These are phyloP conservation scores for Akanthomyces muscarius DNA, from an alignment of 2,329 filamentous ascomycete species.

Conservation along the genomic window DNA sequence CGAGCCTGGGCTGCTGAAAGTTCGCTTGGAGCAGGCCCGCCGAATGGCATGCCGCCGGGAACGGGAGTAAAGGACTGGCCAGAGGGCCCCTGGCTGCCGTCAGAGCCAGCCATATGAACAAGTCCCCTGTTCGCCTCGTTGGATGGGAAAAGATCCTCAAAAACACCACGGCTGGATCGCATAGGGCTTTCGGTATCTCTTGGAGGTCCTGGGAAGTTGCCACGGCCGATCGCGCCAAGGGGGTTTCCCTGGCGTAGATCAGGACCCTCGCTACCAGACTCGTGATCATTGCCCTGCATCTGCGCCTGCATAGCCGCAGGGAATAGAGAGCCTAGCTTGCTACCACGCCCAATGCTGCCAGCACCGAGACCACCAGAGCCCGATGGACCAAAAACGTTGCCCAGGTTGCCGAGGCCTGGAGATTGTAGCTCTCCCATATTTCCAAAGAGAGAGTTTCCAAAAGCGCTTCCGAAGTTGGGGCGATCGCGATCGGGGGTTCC, in stretches of 20 bases:
- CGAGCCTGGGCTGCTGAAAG: conserved; percentile 67
- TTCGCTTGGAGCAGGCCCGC: conserved; percentile 36
- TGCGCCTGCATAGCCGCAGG: conserved; percentile 86
- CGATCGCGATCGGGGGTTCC: conserved; percentile 66
- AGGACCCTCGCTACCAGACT: conserved; percentile 53
- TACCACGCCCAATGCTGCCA: conserved; percentile 68
- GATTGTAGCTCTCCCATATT: conserved; percentile 75
- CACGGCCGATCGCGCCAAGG: conserved; percentile 64
- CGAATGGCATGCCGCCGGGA: conserved; percentile 33
- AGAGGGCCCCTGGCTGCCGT: background rate
- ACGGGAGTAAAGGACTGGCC: conserved; percentile 35
- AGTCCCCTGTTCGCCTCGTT: conserved; percentile 26
- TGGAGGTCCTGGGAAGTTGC: conserved; percentile 48
- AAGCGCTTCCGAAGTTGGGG: conserved; percentile 51
- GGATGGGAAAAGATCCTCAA: conserved; percentile 52
- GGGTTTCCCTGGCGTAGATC: conserved; percentile 59
- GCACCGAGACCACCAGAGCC: conserved; percentile 51
- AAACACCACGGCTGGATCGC: conserved; percentile 49
- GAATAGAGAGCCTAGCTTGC: conserved; percentile 84
- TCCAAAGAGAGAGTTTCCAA: conserved; percentile 78
- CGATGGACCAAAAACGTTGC: conserved; percentile 65
- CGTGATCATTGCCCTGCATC: conserved; percentile 71
- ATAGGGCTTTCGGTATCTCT: conserved; percentile 60
- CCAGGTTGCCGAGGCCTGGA: conserved; percentile 63
- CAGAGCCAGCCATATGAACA: conserved; percentile 27